Evolutionary conservation across 208 protist genomes (phyloP), one percentile per base, ranked within the genome.

Genomic region (Trypanosoma vivax): DNA sequence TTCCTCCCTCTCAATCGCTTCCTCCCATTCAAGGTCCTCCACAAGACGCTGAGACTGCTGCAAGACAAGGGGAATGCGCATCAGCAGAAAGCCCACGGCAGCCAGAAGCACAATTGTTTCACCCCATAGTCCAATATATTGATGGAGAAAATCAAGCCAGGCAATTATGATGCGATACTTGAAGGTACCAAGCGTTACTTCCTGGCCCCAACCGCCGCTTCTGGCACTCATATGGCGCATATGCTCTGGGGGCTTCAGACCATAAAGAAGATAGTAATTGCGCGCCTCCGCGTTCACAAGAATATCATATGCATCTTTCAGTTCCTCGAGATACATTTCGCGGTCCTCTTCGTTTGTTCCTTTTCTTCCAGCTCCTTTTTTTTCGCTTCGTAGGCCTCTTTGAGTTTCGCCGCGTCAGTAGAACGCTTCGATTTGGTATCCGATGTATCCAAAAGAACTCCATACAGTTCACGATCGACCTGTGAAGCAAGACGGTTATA

Each of bases 201-300:
- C 82, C 66, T 91, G 84, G 27, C 88, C 88, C 84, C 81, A 90
- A 13, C 88, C 88, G 38, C 88, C 88, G 47, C 88, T 75, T 27
- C 74, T 69, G 16, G 82, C 66, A 43, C 79, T 83, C 10, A 79
- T 58, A 54, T 89, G 65, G 29, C 82, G 79, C 88, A 95, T 92
- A 39, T 76, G 45, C 64, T 87, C 82, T 16, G 88, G 88, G 13
- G 88, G 83, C 55, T 89, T 92, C 14, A 66, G 62, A 14, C 85
- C 88, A 56, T 95, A 95, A 14, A 95, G 67, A 34, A 92, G 69
- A 68, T 95, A 95, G 69, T 91, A 95, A 63, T 83, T 87, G 35
- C 79, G 60, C 3, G 82, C 82, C 23, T 94, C 86, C 29, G 82
- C 68, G 53, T 88, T 73, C 14, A 83, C 66, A 37, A 93, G 68